Evolutionary conservation across 306 rosid species (phyloP), one percentile per base, ranked within the genome.

Genomic region (Prunus mira): DNA sequence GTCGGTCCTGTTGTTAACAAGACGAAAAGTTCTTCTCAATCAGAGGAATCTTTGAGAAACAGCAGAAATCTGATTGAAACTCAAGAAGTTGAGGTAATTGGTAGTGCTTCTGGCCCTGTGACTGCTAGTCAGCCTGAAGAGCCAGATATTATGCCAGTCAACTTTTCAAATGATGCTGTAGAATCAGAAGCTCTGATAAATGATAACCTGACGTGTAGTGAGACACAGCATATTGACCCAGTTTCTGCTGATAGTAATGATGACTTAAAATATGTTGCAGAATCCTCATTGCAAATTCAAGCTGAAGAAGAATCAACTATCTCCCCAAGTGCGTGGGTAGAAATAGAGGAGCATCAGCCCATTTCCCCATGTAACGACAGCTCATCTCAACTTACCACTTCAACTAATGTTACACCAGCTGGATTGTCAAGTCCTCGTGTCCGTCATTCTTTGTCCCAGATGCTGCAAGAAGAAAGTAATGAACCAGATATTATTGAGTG

Each of bases 401-500:
- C 82, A 45, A 87, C 84, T 72, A 84, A 69, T 83, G 84, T 76
- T 70, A 84, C 65, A 50, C 88, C 91, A 12, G 78, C 47, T 15
- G 89, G 83, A 78, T 82, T 83, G 25, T 24, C 92, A 66, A 90
- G 93, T 85, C 89, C 93, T 22, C 97, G 93, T 43, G 87, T 95
- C 65, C 98, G 93, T 71, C 98, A 92, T 83, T 95, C 98, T 80
- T 85, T 95, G 81, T 92, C 97, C 38, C 98, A 95, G 88, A 95
- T 95, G 98, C 87, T 95, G 80, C 97, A 88, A 85, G 98, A 95
- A 78, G 98, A 95, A 86, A 90, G 49, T 69, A 95, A 95, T 32
- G 98, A 92, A 76, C 89, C 89, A 20, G 98, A 95, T 72, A 85
- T 58, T 65, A 51, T 78, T 41, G 97, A 95, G 62, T 95, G 98